Evolutionary conservation across 225 moss, liverwort and hornwort genomes (phyloP).

Genomic region (Pseudisothecium myosuroides): DNA sequence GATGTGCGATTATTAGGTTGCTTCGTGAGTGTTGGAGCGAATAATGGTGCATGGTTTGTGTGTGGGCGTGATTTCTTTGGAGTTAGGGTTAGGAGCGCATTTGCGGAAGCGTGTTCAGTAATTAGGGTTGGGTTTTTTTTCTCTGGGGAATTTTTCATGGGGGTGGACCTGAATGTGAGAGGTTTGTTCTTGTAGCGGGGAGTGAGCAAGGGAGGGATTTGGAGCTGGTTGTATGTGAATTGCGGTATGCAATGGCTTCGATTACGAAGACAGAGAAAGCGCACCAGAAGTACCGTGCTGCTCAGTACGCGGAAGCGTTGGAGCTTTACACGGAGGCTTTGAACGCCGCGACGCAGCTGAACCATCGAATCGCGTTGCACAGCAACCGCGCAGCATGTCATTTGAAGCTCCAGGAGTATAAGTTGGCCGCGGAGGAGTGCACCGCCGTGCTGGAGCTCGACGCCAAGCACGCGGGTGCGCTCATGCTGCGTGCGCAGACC

Average conservation of each 20-base stretch:
- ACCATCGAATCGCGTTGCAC: conserved; percentile 78
- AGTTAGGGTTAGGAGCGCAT: background rate
- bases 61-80: background rate
- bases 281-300: conserved; percentile 83
- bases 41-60: background rate
- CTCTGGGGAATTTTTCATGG: background rate
- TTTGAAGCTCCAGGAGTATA: conserved; percentile 79
- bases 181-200: background rate
- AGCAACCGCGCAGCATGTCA: conserved; percentile 97
- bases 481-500: conserved; percentile 94
- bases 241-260: conserved; percentile 53
- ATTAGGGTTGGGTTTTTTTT: background rate
- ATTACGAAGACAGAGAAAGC: conserved; percentile 87
- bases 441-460: conserved; percentile 93
- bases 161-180: background rate
- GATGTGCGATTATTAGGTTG: background rate
- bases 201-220: background rate
- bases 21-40: background rate
- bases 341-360: conserved; percentile 53
- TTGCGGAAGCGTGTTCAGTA: background rate
- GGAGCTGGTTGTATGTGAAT: background rate
- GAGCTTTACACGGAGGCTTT: conserved; percentile 77
- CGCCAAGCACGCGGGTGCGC: conserved; percentile 83
- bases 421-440: conserved; percentile 95
- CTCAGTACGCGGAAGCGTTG: conserved; percentile 67